Evolutionary conservation across 108 stramenopile species (phyloP), one percentile per base, ranked within the genome.

Genomic region (Skeletonema menzelii): DNA sequence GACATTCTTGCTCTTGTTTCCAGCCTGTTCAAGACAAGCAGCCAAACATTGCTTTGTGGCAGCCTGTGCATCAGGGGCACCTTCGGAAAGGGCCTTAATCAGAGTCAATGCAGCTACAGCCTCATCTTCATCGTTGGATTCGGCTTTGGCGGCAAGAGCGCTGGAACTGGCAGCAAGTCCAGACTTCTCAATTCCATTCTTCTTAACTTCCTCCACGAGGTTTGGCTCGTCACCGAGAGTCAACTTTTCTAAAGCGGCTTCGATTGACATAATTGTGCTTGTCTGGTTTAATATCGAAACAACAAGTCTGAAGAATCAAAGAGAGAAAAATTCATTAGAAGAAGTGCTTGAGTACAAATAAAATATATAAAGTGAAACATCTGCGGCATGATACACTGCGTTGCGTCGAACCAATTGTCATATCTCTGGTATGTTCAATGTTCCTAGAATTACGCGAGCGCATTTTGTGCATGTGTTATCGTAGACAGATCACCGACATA

Each of bases 131-230:
- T 87, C 86, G 30, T 81, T 93, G 58, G 91, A 91, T 35, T 75
- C 93, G 44, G 86, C 88, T 71, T 88, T 85, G n/a, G 87, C 90
- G 17, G 64, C 69, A 59, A 96, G 82, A 27, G 72, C 85, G 58
- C 65, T 66, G 47, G 87, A 84, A 72, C 86, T 86, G 28, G 80
- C 78, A 40, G 91, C 90, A 47, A 93, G 76, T 40, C 92, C 95
- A 34, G 86, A 86, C 79, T 93, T 93, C 37, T 82, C 86, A 35
- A 91, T 87, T 28, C 95, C 95, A 28, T 96, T 89, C 53, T 80
- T 53, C 75, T 91, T 87, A 57, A 93, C 89, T 65, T 84, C 73
- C 44, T 91, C 89, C 56, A 93, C 89, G 67, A 94, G 70, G 69
- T 84, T 76, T 32, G 88, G 28, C 59, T 82, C 92, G 70, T 96